phyloP scores from a whole-genome alignment of 2,329 filamentous ascomycete genomes.

The Ilyonectria destructans region DNA sequence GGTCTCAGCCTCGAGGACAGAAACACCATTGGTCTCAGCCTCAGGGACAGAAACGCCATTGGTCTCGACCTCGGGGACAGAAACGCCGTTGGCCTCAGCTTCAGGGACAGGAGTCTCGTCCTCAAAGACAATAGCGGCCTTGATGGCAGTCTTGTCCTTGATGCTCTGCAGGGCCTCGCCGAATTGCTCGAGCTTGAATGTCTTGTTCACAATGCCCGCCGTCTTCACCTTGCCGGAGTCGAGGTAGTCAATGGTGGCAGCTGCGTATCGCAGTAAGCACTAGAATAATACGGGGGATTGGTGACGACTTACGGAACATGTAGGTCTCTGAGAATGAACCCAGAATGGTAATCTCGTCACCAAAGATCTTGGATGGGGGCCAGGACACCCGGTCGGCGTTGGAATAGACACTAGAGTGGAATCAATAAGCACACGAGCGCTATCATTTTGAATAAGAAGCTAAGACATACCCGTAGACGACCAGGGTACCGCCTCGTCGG shows the following conservation, averaged over 20 bases:
- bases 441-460: neutral
- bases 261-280: slow-evolving; percentile 40
- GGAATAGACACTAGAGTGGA: slow-evolving; percentile 70
- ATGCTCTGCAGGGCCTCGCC: slow-evolving; percentile 80
- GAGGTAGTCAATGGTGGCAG: slow-evolving; percentile 67
- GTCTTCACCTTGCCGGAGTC: slow-evolving; percentile 75
- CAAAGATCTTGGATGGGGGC: slow-evolving; percentile 81
- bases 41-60: slow-evolving; percentile 13
- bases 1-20: neutral
- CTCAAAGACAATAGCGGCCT: slow-evolving; percentile 82
- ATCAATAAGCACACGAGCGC: slow-evolving; percentile 18
- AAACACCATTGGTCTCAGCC: slow-evolving; percentile 18
- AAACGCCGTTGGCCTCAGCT: slow-evolving; percentile 10
- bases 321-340: slow-evolving; percentile 83
- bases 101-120: slow-evolving; percentile 51
- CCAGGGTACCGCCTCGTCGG: slow-evolving; percentile 79
- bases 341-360: slow-evolving; percentile 79
- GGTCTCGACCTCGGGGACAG: slow-evolving; percentile 1
- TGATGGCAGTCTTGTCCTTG: slow-evolving; percentile 81
- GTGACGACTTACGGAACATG: slow-evolving; percentile 72
- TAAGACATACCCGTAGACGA: slow-evolving; percentile 71
- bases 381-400: slow-evolving; percentile 75
- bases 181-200: slow-evolving; percentile 82
- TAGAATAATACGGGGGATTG: neutral
- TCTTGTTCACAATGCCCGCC: slow-evolving; percentile 81